Evolutionary conservation across 768 basidiomycete genomes (phyloP).

Genomic region (Rhodotorula kratochvilovae): DNA sequence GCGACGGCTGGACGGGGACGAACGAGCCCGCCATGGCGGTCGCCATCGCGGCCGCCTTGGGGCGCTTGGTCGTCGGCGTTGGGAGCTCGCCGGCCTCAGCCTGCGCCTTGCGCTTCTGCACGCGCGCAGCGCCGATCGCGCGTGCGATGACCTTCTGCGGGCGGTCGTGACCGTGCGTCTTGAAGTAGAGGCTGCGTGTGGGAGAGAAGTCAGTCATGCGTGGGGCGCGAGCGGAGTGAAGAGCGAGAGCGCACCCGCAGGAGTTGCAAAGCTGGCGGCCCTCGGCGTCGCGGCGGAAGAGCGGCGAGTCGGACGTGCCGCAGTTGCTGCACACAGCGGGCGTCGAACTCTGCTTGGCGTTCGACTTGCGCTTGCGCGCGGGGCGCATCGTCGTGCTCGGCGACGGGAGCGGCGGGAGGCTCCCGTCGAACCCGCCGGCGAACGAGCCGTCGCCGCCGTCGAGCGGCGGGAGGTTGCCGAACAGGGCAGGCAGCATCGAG

Average conservation of each 20-base stretch:
- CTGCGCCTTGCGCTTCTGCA: conserved; percentile 27
- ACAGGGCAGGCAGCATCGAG: background rate
- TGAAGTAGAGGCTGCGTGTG: conserved; percentile 26
- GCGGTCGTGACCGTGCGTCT: conserved; percentile 33
- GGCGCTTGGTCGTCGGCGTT: background rate
- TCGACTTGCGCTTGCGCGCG: background rate
- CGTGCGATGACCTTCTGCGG: conserved; percentile 28
- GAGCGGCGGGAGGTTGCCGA: background rate
- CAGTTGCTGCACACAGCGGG: conserved; percentile 25
- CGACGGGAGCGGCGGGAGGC: background rate
- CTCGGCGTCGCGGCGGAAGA: conserved; percentile 27
- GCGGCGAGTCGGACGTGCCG: conserved; percentile 26
- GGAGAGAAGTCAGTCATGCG: background rate
- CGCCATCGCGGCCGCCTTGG: background rate
- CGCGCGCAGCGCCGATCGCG: conserved; percentile 29
- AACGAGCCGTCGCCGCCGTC: background rate
- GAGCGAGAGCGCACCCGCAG: conserved; percentile 14
- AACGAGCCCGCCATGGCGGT: conserved; percentile 2
- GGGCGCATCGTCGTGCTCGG: background rate
- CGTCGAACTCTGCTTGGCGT: background rate
- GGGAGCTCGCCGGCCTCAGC: background rate
- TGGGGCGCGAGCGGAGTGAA: background rate
- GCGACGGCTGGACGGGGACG: conserved; percentile 1
- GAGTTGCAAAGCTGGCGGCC: conserved; percentile 29
- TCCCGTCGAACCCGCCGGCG: background rate